Evolutionary conservation across 164 flowering plant species (phyloP).

Genomic region (Vitis riparia): DNA sequence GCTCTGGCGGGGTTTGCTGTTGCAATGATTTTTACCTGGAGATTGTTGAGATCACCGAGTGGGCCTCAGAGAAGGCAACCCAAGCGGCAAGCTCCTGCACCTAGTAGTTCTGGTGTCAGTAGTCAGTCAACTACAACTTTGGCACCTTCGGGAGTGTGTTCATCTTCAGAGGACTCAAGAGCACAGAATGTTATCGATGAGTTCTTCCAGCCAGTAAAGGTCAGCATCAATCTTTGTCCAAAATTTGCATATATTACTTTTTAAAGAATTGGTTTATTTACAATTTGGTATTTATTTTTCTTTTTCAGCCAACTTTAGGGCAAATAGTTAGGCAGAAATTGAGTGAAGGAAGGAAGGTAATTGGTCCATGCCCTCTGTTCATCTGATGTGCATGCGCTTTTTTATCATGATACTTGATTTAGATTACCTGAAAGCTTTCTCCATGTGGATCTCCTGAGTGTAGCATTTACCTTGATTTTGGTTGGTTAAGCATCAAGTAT

Average conservation of each 20-base stretch:
- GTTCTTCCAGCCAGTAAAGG: slow-evolving; percentile 81
- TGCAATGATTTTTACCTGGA: slow-evolving; percentile 79
- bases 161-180: slow-evolving; percentile 53
- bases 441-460: neutral
- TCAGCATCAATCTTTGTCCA: slow-evolving; percentile 10
- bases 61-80: slow-evolving; percentile 63
- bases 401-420: neutral
- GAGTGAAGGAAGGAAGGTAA: slow-evolving; percentile 90
- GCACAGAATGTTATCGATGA: slow-evolving; percentile 76
- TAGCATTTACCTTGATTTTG: neutral
- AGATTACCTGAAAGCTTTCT: neutral
- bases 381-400: neutral
- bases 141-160: slow-evolving; percentile 31
- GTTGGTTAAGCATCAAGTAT: neutral
- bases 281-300: slow-evolving; percentile 7
- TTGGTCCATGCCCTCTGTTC: neutral
- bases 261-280: slow-evolving; percentile 3
- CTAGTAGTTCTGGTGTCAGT: slow-evolving; percentile 46
- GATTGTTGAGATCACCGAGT: slow-evolving; percentile 62
- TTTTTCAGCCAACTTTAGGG: slow-evolving; percentile 76
- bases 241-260: slow-evolving; percentile 3
- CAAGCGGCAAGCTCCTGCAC: slow-evolving; percentile 46
- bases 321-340: slow-evolving; percentile 83
- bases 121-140: slow-evolving; percentile 32
- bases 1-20: slow-evolving; percentile 78